A percentile compares a stretch with the other conserved stretches of the same genome.
phyloP scores from a whole-genome alignment of 169 alveolate genomes.

The Eimeria sp. region DNA sequence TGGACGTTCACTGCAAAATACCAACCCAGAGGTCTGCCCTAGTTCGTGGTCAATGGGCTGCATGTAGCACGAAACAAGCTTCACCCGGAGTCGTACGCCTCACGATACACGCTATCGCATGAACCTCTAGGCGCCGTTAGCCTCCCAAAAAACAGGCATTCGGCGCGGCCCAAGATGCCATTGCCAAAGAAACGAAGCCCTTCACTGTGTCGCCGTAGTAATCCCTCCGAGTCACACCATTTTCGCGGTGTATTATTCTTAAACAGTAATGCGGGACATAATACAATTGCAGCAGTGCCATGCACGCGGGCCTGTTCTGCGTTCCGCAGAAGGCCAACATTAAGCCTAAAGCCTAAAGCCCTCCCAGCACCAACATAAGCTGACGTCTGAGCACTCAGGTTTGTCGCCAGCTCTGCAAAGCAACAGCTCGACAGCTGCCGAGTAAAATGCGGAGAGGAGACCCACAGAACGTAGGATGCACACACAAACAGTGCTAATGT shows the following conservation, averaged over 20 bases:
- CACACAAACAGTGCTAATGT: background rate
- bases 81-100: background rate
- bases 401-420: background rate
- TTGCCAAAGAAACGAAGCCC: background rate
- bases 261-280: background rate
- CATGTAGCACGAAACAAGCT: background rate
- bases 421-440: background rate
- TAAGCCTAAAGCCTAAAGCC: background rate
- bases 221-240: background rate
- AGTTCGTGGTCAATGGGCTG: background rate
- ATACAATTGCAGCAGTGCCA: background rate
- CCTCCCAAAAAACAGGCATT: background rate
- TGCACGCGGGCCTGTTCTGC: background rate
- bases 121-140: background rate
- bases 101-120: background rate
- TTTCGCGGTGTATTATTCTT: background rate
- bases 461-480: background rate
- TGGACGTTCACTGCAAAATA: background rate
- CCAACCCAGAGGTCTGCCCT: background rate
- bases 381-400: background rate
- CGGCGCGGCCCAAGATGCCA: background rate
- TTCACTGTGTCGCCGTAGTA: background rate
- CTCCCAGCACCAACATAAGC: background rate
- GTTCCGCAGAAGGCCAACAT: background rate
- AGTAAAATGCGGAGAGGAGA: background rate